phyloP scores from a whole-genome alignment of 2,329 filamentous ascomycete genomes.

The Aspergillus thermomutatus region DNA sequence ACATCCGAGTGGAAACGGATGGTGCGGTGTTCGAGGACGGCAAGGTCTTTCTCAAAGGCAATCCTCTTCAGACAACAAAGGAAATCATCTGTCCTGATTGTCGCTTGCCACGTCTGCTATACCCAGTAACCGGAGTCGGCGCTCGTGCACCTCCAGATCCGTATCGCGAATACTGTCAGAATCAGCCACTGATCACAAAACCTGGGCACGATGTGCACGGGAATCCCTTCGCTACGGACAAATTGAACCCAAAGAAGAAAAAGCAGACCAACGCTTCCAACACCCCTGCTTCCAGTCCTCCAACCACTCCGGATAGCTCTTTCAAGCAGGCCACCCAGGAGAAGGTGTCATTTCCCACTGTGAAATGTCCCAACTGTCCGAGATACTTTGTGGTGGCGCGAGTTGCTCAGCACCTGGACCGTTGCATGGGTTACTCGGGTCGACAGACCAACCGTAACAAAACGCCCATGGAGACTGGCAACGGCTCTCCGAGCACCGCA shows the following conservation, averaged over 20 bases:
- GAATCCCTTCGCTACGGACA: conserved; percentile 43
- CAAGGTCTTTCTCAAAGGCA: conserved; percentile 54
- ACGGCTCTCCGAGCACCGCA: conserved; percentile 32
- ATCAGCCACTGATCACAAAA: conserved; percentile 55
- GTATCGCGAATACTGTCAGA: conserved; percentile 56
- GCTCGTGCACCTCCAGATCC: conserved; percentile 49
- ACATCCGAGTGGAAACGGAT: conserved; percentile 46
- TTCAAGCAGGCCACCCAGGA: conserved; percentile 30
- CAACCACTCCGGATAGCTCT: conserved; percentile 31
- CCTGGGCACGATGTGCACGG: conserved; percentile 62
- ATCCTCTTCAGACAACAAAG: conserved; percentile 56
- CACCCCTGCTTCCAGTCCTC: conserved; percentile 34
- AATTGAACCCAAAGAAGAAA: conserved; percentile 46
- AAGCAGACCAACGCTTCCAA: conserved; percentile 35
- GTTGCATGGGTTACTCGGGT: conserved; percentile 57
- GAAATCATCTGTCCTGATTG: conserved; percentile 61
- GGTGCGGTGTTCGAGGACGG: conserved; percentile 53
- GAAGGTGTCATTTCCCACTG: conserved; percentile 38
- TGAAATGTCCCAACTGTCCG: conserved; percentile 58
- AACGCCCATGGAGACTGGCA: conserved; percentile 43
- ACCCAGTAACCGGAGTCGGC: conserved; percentile 53
- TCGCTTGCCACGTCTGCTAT: conserved; percentile 57
- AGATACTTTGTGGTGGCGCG: conserved; percentile 59
- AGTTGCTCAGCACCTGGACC: conserved; percentile 60
- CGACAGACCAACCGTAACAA: conserved; percentile 48